Conservation (phyloP, 805 yeast genomes). For the Torulaspora indica region DNA sequence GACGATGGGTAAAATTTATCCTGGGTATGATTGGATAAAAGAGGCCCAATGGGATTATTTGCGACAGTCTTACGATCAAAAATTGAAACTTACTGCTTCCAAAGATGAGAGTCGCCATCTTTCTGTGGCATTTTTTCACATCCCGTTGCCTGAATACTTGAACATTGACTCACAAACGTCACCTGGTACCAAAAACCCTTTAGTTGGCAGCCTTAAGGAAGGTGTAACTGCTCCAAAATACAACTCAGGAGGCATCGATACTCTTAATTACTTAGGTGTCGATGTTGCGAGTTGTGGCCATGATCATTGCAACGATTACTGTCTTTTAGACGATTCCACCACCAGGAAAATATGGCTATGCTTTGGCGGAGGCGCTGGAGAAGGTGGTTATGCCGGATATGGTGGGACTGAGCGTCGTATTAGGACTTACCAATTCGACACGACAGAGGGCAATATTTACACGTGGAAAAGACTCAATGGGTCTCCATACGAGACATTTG, state of each 20-base stretch:
- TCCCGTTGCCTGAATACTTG: conserved; percentile 83
- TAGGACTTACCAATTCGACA: conserved; percentile 65
- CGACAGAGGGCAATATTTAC: conserved; percentile 38
- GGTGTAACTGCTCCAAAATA: conserved; percentile 71
- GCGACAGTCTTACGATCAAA: conserved; percentile 34
- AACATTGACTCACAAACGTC: conserved; percentile 38
- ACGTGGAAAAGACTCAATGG: conserved; percentile 75
- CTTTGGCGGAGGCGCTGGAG: conserved; percentile 91
- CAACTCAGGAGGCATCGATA: conserved; percentile 61
- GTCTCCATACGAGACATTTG: conserved; percentile 45
- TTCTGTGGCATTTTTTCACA: conserved; percentile 90
- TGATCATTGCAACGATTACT: conserved; percentile 92
- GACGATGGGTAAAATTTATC: conserved; percentile 54
- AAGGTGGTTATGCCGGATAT: conserved; percentile 95
- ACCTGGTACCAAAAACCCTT: conserved; percentile 29
- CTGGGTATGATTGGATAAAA: conserved; percentile 86
- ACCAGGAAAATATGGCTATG: conserved; percentile 66
- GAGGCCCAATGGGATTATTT: conserved; percentile 61
- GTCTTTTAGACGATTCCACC: conserved; percentile 52
- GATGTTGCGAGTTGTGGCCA: conserved; percentile 81
- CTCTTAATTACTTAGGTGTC: conserved; percentile 63
- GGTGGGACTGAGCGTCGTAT: conserved; percentile 80
- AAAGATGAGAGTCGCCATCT: conserved; percentile 41
- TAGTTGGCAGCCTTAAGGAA: conserved; percentile 66
- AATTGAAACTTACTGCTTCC: conserved; percentile 34